phyloP scores from a whole-genome alignment of 75 land plant species.

The Ceratopteris richardii region DNA sequence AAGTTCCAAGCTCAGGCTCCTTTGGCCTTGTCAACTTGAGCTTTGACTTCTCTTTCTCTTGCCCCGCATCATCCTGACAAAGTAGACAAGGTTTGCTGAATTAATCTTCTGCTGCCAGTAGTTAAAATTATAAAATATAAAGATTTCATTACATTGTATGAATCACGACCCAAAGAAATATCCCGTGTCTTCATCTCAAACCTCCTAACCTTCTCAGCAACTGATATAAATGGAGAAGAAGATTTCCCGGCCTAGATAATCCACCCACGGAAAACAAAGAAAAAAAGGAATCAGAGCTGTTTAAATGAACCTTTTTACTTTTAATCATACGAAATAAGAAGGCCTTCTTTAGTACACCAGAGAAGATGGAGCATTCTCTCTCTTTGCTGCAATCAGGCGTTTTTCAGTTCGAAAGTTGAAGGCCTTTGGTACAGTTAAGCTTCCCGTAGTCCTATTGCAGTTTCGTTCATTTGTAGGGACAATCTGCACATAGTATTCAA shows the following conservation, averaged over 20 bases:
- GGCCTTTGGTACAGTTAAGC: slow-evolving; percentile 1
- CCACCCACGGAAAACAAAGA: background rate
- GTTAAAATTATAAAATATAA: too few species aligned
- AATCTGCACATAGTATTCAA: background rate
- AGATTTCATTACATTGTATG: slow-evolving; percentile 29
- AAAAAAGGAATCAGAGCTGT: too few species aligned
- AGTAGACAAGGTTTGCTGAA: too few species aligned
- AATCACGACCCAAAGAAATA: slow-evolving; percentile 13
- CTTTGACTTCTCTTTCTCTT: slow-evolving; percentile 8
- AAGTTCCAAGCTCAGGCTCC: slow-evolving; percentile 83
- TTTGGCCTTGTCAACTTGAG: slow-evolving; percentile 80
- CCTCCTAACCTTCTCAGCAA: slow-evolving; percentile 72
- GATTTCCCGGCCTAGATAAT: slow-evolving; percentile 20
- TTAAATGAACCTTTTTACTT: too few species aligned
- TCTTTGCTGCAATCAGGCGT: background rate
- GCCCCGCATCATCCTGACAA: background rate
- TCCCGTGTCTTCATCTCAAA: slow-evolving; percentile 69
- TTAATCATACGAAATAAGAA: too few species aligned
- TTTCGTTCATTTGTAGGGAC: background rate
- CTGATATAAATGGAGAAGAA: slow-evolving; percentile 59
- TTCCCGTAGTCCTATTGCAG: background rate
- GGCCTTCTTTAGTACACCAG: background rate
- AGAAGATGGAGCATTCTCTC: background rate
- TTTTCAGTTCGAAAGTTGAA: slow-evolving; percentile 6
- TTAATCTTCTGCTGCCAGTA: too few species aligned